Conservation (phyloP, 2,329 filamentous ascomycete species). For the Alternaria longipes region DNA sequence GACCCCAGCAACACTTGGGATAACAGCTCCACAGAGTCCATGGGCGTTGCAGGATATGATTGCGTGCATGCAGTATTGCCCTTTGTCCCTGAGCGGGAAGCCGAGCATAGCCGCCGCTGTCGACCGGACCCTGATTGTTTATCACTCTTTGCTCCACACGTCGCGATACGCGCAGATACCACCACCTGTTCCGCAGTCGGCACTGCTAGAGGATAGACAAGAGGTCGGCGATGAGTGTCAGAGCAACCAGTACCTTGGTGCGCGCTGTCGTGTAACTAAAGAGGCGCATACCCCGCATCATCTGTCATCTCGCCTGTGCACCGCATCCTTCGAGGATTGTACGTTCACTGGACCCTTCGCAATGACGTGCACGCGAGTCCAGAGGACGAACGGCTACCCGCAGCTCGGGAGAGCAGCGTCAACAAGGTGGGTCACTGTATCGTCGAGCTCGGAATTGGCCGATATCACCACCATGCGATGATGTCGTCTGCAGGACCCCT, state of each 20-base stretch:
- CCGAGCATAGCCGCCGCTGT: slow-evolving; percentile 33
- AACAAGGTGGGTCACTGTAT: slow-evolving; percentile 8
- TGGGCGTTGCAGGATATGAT: slow-evolving; percentile 25
- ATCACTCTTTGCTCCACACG: slow-evolving; percentile 9
- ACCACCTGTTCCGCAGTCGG: not conserved
- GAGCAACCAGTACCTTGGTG: slow-evolving; percentile 5
- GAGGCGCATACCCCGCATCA: slow-evolving; percentile 33
- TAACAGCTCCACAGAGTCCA: slow-evolving; percentile 15
- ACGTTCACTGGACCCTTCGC: slow-evolving; percentile 10
- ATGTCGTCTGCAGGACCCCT: slow-evolving; percentile 16
- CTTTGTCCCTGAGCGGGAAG: slow-evolving; percentile 23
- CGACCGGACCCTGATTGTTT: slow-evolving; percentile 14
- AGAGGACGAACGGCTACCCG: slow-evolving; percentile 25
- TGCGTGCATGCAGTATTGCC: slow-evolving; percentile 27
- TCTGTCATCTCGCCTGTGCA: slow-evolving; percentile 22
- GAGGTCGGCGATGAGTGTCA: not conserved
- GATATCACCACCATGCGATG: slow-evolving; percentile 9
- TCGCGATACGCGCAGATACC: slow-evolving; percentile 22
- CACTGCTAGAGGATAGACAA: not conserved
- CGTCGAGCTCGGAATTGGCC: slow-evolving; percentile 9
- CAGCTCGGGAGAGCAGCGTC: slow-evolving; percentile 16
- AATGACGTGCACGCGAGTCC: slow-evolving; percentile 29
- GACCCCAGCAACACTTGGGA: slow-evolving; percentile 14
- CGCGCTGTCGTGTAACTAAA: slow-evolving; percentile 20
- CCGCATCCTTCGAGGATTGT: slow-evolving; percentile 13